Conservation (phyloP, 768 basidiomycete genomes). For the Chiua virens region DNA sequence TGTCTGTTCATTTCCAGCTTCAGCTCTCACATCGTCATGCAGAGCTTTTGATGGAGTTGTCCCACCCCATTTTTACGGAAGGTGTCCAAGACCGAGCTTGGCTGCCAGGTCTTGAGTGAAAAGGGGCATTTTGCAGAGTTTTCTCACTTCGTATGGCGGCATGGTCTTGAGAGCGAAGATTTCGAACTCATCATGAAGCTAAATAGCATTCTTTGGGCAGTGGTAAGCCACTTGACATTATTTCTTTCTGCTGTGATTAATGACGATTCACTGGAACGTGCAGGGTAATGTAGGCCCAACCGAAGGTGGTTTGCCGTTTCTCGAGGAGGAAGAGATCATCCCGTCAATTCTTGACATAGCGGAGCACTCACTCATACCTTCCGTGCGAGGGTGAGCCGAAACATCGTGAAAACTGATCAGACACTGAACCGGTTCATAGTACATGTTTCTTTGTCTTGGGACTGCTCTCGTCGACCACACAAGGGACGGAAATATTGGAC, state of each 20-base stretch:
- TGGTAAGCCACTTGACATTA: constrained; percentile 59
- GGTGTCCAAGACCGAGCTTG: constrained; percentile 94
- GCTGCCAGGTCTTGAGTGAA: constrained; percentile 87
- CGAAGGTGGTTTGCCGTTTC: constrained; percentile 86
- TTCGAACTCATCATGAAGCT: constrained; percentile 81
- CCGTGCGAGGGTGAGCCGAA: constrained; percentile 82
- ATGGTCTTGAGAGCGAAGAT: constrained; percentile 84
- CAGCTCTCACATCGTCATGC: neutral
- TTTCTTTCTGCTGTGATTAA: neutral
- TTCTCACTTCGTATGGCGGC: constrained; percentile 83
- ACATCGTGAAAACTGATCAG: neutral
- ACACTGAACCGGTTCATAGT: constrained; percentile 41
- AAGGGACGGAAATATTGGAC: constrained; percentile 90
- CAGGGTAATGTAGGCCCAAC: constrained; percentile 95
- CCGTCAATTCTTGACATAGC: constrained; percentile 89
- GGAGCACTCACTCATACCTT: constrained; percentile 84
- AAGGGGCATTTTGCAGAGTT: constrained; percentile 92
- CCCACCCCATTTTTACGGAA: constrained; percentile 98
- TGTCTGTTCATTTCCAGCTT: neutral
- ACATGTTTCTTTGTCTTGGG: constrained; percentile 97
- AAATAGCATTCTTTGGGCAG: constrained; percentile 96
- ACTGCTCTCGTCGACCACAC: constrained; percentile 84
- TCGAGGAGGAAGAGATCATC: constrained; percentile 95
- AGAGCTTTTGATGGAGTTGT: constrained; percentile 85
- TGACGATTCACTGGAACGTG: neutral